These are phyloP conservation scores for Pseudonectria foliicola DNA, from an alignment of 2,329 filamentous ascomycete species.

Conservation along the genomic window DNA sequence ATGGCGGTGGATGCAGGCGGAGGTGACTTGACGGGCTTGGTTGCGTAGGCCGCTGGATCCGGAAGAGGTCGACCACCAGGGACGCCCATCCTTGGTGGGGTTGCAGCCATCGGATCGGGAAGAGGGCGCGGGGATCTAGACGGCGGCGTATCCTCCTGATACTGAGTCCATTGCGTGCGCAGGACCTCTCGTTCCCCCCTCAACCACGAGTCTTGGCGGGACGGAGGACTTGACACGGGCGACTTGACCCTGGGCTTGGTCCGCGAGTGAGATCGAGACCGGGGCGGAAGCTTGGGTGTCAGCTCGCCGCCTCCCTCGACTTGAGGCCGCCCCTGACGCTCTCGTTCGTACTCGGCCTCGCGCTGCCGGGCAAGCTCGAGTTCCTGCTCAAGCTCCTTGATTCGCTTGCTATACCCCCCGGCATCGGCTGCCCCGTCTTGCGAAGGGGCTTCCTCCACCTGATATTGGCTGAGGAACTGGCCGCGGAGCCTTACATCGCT, in stretches of 20 bases:
- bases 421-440: slow-evolving; percentile 24
- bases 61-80: slow-evolving; percentile 45
- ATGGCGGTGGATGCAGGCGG: slow-evolving; percentile 3
- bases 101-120: slow-evolving; percentile 26
- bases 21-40: slow-evolving; percentile 6
- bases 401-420: slow-evolving; percentile 54
- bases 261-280: slow-evolving; percentile 34
- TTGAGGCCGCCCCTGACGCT: slow-evolving; percentile 44
- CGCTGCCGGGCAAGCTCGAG: slow-evolving; percentile 55
- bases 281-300: slow-evolving; percentile 13
- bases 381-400: slow-evolving; percentile 74
- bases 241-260: slow-evolving; percentile 10
- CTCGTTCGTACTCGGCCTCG: slow-evolving; percentile 55
- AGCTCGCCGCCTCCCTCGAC: slow-evolving; percentile 5
- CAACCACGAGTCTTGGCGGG: slow-evolving; percentile 56
- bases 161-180: slow-evolving; percentile 44
- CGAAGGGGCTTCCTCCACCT: slow-evolving; percentile 50
- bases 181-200: slow-evolving; percentile 58
- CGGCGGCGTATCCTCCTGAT: slow-evolving; percentile 24
- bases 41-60: slow-evolving; percentile 30
- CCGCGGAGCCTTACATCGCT: slow-evolving; percentile 67
- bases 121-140: slow-evolving; percentile 35
- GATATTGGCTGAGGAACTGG: slow-evolving; percentile 82
- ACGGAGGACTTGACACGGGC: slow-evolving; percentile 23
- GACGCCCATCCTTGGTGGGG: too few relatives aligned